These are phyloP conservation scores for Amorphotheca resinae DNA, from an alignment of 495 filamentous ascomycete species.

Conservation along the genomic window DNA sequence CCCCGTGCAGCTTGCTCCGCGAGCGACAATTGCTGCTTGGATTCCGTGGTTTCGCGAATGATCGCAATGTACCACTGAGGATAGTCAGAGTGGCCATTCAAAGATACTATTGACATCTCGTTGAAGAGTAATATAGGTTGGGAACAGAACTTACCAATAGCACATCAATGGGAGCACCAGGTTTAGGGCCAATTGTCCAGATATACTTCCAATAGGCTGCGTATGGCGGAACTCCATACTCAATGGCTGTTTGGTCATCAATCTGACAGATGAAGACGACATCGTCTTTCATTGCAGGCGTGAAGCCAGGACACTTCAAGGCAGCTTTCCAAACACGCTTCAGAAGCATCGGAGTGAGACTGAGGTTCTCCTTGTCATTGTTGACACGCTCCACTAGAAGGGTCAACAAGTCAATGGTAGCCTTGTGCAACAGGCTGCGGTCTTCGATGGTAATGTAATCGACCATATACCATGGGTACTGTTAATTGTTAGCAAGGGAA, in stretches of 20 bases:
- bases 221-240: constrained; percentile 24
- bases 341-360: constrained; percentile 42
- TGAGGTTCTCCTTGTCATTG: constrained; percentile 22
- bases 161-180: constrained; percentile 28
- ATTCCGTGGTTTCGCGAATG: constrained; percentile 34
- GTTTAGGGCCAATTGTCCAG: constrained; percentile 29
- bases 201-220: constrained; percentile 30
- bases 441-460: constrained; percentile 51
- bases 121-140: no score
- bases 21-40: constrained; percentile 22
- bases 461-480: constrained; percentile 58
- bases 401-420: constrained; percentile 35
- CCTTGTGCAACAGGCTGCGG: constrained; percentile 44
- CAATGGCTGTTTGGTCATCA: constrained; percentile 13
- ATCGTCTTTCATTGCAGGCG: constrained; percentile 45
- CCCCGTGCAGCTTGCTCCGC: constrained; percentile 20
- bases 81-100: constrained; percentile 16
- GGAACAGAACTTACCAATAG: constrained; percentile 34
- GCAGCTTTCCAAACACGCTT: constrained; percentile 44
- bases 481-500: constrained; percentile 6
- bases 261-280: constrained; percentile 23
- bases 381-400: constrained; percentile 27
- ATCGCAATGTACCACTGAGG: constrained; percentile 38
- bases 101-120: not conserved
- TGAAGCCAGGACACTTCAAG: constrained; percentile 52